Percentiles rank a stretch among this genome's conserved stretches.
Evolutionary conservation across 2,329 filamentous ascomycete species (phyloP).

Genomic region (Penicillium sp.): DNA sequence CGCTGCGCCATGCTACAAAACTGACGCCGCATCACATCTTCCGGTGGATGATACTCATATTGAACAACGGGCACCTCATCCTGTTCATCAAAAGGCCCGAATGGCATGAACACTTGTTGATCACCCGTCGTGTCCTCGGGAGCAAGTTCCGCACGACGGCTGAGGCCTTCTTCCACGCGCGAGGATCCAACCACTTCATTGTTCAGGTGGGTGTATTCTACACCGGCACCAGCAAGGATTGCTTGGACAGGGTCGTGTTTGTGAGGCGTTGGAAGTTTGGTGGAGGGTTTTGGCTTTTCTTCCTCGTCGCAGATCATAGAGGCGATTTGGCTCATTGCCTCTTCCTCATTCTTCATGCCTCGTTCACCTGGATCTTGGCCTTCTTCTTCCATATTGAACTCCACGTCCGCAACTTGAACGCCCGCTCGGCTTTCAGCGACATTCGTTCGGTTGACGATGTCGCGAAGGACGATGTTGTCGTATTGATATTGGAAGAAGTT

Average conservation of each 20-base stretch:
- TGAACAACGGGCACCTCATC: conserved; percentile 51
- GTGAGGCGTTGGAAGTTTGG: conserved; percentile 36
- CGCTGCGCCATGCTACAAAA: conserved; percentile 87
- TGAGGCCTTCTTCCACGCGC: conserved; percentile 85
- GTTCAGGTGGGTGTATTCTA: conserved; percentile 96
- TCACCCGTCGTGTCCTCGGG: conserved; percentile 32
- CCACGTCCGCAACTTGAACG: conserved; percentile 74
- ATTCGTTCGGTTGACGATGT: conserved; percentile 98
- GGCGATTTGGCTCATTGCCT: conserved; percentile 72
- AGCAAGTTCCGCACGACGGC: conserved; percentile 66
- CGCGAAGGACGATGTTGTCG: conserved; percentile 78
- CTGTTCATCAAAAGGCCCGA: conserved; percentile 17
- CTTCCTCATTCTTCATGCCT: conserved; percentile 58
- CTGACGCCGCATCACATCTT: conserved; percentile 73
- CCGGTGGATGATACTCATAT: conserved; percentile 68
- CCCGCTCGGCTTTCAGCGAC: conserved; percentile 89
- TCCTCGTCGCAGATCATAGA: conserved; percentile 54
- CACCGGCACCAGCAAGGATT: conserved; percentile 82
- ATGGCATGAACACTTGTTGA: conserved; percentile 35
- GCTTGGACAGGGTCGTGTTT: conserved; percentile 78
- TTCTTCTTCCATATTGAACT: conserved; percentile 63
- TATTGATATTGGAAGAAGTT: conserved; percentile 85
- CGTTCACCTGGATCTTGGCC: conserved; percentile 53
- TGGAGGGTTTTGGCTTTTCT: conserved; percentile 12
- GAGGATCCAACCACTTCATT: conserved; percentile 90